Base-by-base conservation (phyloP, 169 alveolate genomes). In the Cryptosporidium felis region DNA sequence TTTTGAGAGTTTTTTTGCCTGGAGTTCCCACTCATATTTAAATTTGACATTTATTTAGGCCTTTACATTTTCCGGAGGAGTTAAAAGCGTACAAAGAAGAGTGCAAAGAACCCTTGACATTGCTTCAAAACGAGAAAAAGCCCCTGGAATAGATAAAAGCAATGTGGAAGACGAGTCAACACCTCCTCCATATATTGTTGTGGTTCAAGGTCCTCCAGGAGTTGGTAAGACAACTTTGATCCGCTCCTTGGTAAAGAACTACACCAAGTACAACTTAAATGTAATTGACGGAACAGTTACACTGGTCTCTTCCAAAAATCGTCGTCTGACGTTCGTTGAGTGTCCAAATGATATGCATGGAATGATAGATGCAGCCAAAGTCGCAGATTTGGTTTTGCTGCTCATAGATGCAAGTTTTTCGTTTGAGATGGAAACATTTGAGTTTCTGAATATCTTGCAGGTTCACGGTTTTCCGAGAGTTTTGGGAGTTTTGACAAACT, bases 371-470 rank as follows among this genome's bases (percentile, higher is more conserved):
- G 88, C 96, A 53, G 99, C 99, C 28, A 98, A 98, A 90, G 94
- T 97, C 8, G 99, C 99, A 1, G 99, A 98, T 90, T 80, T 97
- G 30, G 99, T 97, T 58, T 88, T 98, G 62, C 85, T 96, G 41
- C 91, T 98, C 62, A 95, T 98, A 30, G 99, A 98, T 90, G 99
- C 99, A 0, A 88, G 94, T 63, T 94, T 91, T 79, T 97, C 97
- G 80, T 97, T 97, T 89, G 99, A 98, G 91, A 94, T 98, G 98
- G 99, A 97, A 89, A 98, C 99, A 8, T 97, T 98, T 79, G 99
- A 98, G 94, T 98, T 97, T 92, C 82, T 98, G 80, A 97, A 97
- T 85, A 90, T 98, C 18, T 79, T 98, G 89, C 97, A 95, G 63
- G 91, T 92, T 6, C 97, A 94, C 81, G 99, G 98, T 1, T 92